These are phyloP conservation scores for Malassezia japonica DNA, from an alignment of 1,284 basidiomycete species.

Conservation along the genomic window DNA sequence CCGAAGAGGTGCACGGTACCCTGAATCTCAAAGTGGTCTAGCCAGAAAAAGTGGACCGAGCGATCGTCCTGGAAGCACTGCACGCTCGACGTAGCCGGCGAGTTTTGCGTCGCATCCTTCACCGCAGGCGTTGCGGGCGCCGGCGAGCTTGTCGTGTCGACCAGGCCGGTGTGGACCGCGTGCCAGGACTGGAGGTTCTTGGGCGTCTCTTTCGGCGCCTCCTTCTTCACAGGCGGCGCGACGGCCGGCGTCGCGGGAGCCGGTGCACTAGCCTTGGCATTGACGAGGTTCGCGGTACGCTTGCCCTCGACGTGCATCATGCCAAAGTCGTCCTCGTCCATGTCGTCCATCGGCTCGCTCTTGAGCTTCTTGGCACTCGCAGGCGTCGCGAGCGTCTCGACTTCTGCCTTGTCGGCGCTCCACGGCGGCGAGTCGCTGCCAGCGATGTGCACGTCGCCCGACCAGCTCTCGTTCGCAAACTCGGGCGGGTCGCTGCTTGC, in stretches of 20 bases:
- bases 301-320: conserved; percentile 27
- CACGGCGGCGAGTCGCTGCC: conserved; percentile 39
- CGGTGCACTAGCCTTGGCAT: conserved; percentile 11
- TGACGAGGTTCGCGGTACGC: conserved; percentile 18
- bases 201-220: not conserved
- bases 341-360: conserved; percentile 22
- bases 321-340: conserved; percentile 24
- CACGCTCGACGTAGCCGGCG: not conserved
- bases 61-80: conserved; percentile 6
- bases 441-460: conserved; percentile 13
- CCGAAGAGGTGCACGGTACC: conserved; percentile 45
- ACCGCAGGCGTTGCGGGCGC: not conserved
- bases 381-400: not conserved
- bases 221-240: conserved; percentile 1
- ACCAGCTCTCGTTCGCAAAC: not conserved
- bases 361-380: conserved; percentile 25
- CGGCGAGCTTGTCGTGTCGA: conserved; percentile 12
- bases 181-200: conserved; percentile 21
- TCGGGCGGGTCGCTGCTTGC: conserved; percentile 21
- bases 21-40: conserved; percentile 39
- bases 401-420: not conserved
- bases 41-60: conserved; percentile 43
- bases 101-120: not conserved
- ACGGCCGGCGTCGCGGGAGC: conserved; percentile 12
- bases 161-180: conserved; percentile 25